Evolutionary conservation across 1,284 basidiomycete species (phyloP), one percentile per base, ranked within the genome.

Genomic region (Malassezia japonica): DNA sequence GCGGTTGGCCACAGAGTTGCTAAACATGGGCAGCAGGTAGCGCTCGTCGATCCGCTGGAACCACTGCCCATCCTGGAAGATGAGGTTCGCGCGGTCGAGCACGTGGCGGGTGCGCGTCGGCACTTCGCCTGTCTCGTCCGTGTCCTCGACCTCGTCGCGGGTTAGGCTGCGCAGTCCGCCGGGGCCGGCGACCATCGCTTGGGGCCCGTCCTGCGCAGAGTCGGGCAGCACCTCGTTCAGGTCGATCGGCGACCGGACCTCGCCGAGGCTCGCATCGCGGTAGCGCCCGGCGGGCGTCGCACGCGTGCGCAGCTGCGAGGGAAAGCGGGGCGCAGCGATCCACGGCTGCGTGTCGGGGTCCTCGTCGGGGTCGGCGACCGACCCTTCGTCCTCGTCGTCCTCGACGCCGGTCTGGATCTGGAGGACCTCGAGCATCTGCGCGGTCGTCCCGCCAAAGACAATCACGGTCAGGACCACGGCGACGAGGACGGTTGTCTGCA

Each of bases 401-500:
- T 74, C 67, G 0, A 98, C 87, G 0, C 92, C 91, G 0, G 89
- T 94, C 8, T 87, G 77, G 61, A 99, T 96, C 1, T 92, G 91
- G n/a, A 96, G 79, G 8, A 98, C 83, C 66, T 96, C 90, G 37
- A 99, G 79, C 94, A 99, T 98, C 50, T 90, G 80, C 6, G 86
- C 83, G 0, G 94, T 95, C 6, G 94, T 96, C 1, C 92, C 94
- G 0, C 92, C 92, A 68, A 99, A 98, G 47, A 95, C 78, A 54
- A 96, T 78, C 38, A 98, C 89, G 0, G 92, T 96, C 48, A 96
- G 78, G 39, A 99, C 89, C 36, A 98, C 92, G 6, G 94, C 87
- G 13, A 95, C 85, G 27, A 98, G 81, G 20, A 98, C 91, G 0
- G 92, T 96, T 28, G 85, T 95, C 37, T 91, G 80, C 55, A 99